A percentile compares a stretch with the other conserved stretches of the same genome.
Evolutionary conservation across 805 yeast species (phyloP).

Genomic region (Diddensiella transvaalensis): DNA sequence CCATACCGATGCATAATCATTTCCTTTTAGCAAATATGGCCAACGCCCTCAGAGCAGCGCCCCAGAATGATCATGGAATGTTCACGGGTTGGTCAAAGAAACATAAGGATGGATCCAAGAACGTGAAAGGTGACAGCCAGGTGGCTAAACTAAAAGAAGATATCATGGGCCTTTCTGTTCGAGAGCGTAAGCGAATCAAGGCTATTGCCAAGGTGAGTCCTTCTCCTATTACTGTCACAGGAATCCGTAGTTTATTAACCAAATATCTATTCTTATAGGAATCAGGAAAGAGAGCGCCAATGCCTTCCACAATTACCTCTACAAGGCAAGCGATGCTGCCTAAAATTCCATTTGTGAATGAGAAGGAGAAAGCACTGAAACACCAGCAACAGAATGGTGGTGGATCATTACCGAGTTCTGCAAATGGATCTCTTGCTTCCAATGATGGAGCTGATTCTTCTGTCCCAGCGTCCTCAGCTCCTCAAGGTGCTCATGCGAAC

Average conservation of each 20-base stretch:
- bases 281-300: constrained; percentile 63
- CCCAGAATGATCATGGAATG: constrained; percentile 47
- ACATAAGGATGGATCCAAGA: constrained; percentile 43
- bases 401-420: constrained; percentile 1
- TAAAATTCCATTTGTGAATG: constrained; percentile 67
- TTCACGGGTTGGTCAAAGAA: constrained; percentile 47
- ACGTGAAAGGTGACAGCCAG: constrained; percentile 48
- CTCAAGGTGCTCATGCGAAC: constrained; percentile 14
- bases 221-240: constrained; percentile 6
- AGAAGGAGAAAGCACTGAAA: constrained; percentile 33
- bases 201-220: constrained; percentile 48
- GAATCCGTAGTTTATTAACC: constrained; percentile 2
- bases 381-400: not conserved
- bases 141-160: constrained; percentile 80
- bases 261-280: constrained; percentile 41
- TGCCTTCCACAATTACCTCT: constrained; percentile 35
- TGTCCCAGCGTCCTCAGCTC: not conserved
- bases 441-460: not conserved
- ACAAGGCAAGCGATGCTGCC: constrained; percentile 61
- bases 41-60: constrained; percentile 74
- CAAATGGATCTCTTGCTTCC: constrained; percentile 1
- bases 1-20: constrained; percentile 74
- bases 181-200: constrained; percentile 82
- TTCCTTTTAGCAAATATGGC: constrained; percentile 77
- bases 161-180: constrained; percentile 77